Evolutionary conservation across 2,329 filamentous ascomycete species (phyloP), one percentile per base, ranked within the genome.

Genomic region (Talaromyces sp.): DNA sequence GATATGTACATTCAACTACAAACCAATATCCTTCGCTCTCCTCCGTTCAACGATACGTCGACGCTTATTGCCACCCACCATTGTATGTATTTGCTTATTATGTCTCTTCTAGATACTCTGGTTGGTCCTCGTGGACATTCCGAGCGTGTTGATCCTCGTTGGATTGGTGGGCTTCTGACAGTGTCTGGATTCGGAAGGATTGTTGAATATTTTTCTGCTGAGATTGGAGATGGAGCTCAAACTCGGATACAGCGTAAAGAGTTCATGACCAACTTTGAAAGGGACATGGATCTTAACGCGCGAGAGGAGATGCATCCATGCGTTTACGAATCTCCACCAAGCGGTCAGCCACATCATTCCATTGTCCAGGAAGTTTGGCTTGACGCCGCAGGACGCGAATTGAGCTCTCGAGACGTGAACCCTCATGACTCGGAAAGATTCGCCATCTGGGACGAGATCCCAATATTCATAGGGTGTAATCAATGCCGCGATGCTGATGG

Each of bases 251-350:
- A 79, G 66, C 74, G 78, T 31, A 80, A 74, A 67, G 75, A 78
- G 37, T 80, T 80, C 65, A 80, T 80, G 78, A 71, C 73, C 54
- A 80, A 79, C 54, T 80, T 80, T 63, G 72, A 79, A 60, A 69
- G 72, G n/a, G 78, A 80, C 64, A 75, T 75, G 68, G 75, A 69
- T 49, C 66, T 67, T 35, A 72, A 77, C 64, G 73, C 74, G 67
- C 78, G 76, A 61, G 77, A 79, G 63, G 74, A 75, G 50, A 75
- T 77, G 70, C 74, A 76, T 45, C 73, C 73, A 17, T 70, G 73
- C 62, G 71, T 80, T n/a, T 79, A 78, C 68, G 73, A 73, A 41
- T 68, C 66, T 19, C 66, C 72, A 8, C 67, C 75, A 19, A 69
- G 70, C 35, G 68, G 71, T 43, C 73, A 74, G 61, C 66, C 73